A percentile compares a stretch with the other conserved stretches of the same genome.
Conservation (phyloP, 2,329 filamentous ascomycete genomes). For the Aspergillus floridensis region DNA sequence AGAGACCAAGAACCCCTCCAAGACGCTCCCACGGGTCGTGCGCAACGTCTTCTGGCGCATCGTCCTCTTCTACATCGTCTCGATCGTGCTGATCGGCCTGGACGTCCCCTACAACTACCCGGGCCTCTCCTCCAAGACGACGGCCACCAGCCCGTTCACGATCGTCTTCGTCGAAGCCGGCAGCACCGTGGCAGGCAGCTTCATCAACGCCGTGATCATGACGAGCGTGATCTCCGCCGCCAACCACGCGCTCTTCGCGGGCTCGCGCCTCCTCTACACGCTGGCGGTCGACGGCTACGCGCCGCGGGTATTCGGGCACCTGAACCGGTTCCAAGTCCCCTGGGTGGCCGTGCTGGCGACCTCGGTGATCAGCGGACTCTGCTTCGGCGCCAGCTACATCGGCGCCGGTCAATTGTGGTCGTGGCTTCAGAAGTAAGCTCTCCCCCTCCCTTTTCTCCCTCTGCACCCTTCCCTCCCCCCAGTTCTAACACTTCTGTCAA, state of each 20-base stretch:
- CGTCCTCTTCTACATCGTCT: slow-evolving; percentile 54
- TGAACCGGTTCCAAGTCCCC: slow-evolving; percentile 53
- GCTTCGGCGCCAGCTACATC: slow-evolving; percentile 65
- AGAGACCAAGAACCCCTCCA: slow-evolving; percentile 62
- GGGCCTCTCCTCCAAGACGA: slow-evolving; percentile 42
- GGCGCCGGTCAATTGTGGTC: slow-evolving; percentile 64
- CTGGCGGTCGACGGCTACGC: slow-evolving; percentile 57
- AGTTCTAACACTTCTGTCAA: not conserved
- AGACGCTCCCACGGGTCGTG: slow-evolving; percentile 61
- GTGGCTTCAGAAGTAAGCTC: slow-evolving; percentile 61
- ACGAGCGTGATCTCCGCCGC: slow-evolving; percentile 59
- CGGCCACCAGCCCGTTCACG: slow-evolving; percentile 55
- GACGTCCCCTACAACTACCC: slow-evolving; percentile 58
- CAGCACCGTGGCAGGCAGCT: slow-evolving; percentile 53
- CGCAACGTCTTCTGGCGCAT: slow-evolving; percentile 66
- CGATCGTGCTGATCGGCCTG: slow-evolving; percentile 56
- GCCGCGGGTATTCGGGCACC: slow-evolving; percentile 52
- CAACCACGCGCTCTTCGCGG: slow-evolving; percentile 59
- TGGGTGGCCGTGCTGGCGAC: slow-evolving; percentile 57
- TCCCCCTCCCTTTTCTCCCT: not conserved
- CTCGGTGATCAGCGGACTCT: slow-evolving; percentile 55
- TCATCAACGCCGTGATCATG: slow-evolving; percentile 62
- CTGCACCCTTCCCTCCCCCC: not conserved
- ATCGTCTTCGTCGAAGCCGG: slow-evolving; percentile 61
- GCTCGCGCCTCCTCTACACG: slow-evolving; percentile 57